Percentiles rank a stretch among this genome's conserved stretches.
Conservation (phyloP, 257 asterid species). For the Jacaranda copaia region DNA sequence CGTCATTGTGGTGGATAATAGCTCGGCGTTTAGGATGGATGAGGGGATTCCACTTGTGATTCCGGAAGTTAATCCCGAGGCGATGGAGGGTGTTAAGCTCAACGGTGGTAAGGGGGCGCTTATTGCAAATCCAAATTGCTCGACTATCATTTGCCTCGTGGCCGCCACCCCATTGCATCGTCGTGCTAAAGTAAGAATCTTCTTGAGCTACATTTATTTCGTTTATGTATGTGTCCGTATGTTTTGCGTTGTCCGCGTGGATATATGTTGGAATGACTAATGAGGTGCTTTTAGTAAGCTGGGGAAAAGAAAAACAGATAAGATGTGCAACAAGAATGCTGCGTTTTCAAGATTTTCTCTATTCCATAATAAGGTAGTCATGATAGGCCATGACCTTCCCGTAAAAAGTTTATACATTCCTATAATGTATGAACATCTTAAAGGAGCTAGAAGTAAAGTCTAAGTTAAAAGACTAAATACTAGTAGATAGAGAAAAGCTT, state of each 20-base stretch:
- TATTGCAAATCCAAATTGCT: constrained; percentile 93
- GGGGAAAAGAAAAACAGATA: not conserved
- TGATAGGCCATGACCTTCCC: not conserved
- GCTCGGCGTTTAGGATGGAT: constrained; percentile 97
- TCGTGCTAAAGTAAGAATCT: constrained; percentile 67
- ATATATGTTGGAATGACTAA: not conserved
- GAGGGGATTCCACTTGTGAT: constrained; percentile 87
- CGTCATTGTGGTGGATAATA: constrained; percentile 87
- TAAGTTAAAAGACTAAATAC: not conserved
- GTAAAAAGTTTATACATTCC: not conserved
- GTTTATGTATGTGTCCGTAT: not conserved
- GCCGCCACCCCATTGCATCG: constrained; percentile 96
- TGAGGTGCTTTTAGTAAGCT: not conserved
- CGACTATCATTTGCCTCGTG: constrained; percentile 92
- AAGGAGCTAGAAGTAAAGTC: not conserved
- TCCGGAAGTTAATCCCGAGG: constrained; percentile 96
- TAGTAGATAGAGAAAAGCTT: not conserved
- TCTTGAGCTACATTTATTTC: not conserved
- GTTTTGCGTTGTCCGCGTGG: not conserved
- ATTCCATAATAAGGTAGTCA: not conserved
- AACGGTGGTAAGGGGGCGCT: constrained; percentile 76
- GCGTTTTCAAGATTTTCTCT: not conserved
- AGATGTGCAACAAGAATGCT: not conserved
- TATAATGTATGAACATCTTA: too few species aligned
- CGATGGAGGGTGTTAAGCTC: constrained; percentile 78